phyloP scores from a whole-genome alignment of 1,284 basidiomycete species.

The Cryptococcus neoformans region DNA sequence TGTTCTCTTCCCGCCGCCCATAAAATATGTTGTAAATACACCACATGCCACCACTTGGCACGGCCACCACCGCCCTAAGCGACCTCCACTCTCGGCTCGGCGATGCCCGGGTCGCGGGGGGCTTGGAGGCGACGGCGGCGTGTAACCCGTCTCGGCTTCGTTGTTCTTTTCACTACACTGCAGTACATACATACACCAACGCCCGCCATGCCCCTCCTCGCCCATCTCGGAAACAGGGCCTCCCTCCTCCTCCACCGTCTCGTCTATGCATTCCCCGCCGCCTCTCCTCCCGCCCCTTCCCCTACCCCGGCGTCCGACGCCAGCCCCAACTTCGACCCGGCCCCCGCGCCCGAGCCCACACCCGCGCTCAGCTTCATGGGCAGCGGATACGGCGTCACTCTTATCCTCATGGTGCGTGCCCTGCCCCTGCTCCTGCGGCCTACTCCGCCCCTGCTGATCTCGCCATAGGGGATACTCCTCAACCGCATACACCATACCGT shows the following conservation, averaged over 20 bases:
- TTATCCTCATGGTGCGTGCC: conserved; percentile 40
- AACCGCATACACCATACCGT: conserved; percentile 48
- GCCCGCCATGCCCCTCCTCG: conserved; percentile 23
- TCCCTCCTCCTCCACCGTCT: conserved; percentile 35
- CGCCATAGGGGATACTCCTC: conserved; percentile 31
- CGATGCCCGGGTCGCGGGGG: too few relatives aligned
- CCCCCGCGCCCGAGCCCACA: conserved; percentile 11
- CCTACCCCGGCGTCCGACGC: conserved; percentile 11
- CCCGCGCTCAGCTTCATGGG: conserved; percentile 30
- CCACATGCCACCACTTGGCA: too few relatives aligned
- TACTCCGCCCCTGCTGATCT: neutral
- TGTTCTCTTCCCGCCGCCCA: too few relatives aligned
- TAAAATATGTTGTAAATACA: too few relatives aligned
- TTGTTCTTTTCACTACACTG: too few relatives aligned
- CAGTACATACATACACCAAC: neutral
- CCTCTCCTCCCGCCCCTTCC: neutral
- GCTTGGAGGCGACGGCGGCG: too few relatives aligned
- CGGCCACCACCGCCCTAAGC: too few relatives aligned
- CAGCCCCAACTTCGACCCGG: neutral
- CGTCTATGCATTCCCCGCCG: conserved; percentile 38
- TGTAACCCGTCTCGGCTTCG: too few relatives aligned
- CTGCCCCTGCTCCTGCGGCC: neutral
- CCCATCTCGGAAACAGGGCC: conserved; percentile 22
- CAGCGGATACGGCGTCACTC: conserved; percentile 41
- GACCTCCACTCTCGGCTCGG: too few relatives aligned